Evolutionary conservation across 345 rosid species (phyloP).

Genomic region (Excoecaria agallocha): DNA sequence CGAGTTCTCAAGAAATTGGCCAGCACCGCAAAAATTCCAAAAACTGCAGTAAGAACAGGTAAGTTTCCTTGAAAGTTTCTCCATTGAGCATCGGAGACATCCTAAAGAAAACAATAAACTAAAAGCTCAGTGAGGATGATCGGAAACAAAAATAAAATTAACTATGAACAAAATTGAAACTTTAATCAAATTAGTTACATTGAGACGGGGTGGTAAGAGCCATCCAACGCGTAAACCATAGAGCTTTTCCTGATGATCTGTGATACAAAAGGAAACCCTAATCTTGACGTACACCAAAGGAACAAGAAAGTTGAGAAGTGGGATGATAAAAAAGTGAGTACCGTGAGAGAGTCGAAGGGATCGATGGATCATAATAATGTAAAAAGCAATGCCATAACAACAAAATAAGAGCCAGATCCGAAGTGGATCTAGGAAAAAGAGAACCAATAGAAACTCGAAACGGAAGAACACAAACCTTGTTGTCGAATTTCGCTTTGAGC

Average conservation of each 20-base stretch:
- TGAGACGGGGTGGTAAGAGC: conserved; percentile 53
- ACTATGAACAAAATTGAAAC: background rate
- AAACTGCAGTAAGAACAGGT: conserved; percentile 61
- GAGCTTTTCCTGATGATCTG: conserved; percentile 66
- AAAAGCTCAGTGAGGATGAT: background rate
- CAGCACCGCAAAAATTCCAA: conserved; percentile 47
- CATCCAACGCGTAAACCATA: conserved; percentile 63
- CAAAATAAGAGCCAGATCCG: too few relatives aligned
- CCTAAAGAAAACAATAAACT: conserved; percentile 33
- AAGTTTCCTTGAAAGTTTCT: conserved; percentile 77
- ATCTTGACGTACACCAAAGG: too few relatives aligned
- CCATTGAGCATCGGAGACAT: conserved; percentile 87
- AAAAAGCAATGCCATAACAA: conserved; percentile 63
- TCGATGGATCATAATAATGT: conserved; percentile 46
- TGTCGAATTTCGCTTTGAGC: too few relatives aligned
- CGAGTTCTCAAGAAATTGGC: conserved; percentile 42
- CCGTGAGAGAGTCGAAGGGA: conserved; percentile 73
- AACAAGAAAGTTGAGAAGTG: background rate
- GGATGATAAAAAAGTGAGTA: conserved; percentile 16
- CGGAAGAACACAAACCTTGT: too few relatives aligned
- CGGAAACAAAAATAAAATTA: background rate
- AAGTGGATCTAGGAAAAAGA: too few relatives aligned
- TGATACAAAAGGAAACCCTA: background rate
- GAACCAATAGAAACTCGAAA: too few relatives aligned
- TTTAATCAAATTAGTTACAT: conserved; percentile 33